Percentiles rank a stretch among this genome's conserved stretches.
Conservation (phyloP, 495 filamentous ascomycete genomes). For the Hypoxylon lienhwacheense region DNA sequence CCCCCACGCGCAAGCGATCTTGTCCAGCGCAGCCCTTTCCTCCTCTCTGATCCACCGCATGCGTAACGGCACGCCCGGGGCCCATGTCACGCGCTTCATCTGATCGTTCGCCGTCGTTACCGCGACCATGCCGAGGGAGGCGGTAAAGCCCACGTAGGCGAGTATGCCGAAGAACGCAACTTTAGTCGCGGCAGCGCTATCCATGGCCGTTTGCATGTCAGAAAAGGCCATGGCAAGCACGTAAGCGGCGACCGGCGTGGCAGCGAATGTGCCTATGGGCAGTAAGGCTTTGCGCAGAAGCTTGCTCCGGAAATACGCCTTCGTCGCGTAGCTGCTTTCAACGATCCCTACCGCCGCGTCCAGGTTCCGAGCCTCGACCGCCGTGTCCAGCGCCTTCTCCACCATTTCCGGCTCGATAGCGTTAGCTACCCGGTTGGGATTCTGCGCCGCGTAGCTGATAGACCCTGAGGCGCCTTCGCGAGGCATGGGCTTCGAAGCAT, state of each 20-base stretch:
- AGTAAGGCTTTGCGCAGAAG: slow-evolving; percentile 50
- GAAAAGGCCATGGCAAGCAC: slow-evolving; percentile 63
- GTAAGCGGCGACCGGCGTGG: slow-evolving; percentile 71
- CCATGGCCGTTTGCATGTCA: slow-evolving; percentile 67
- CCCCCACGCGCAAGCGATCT: slow-evolving; percentile 83
- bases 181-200: slow-evolving; percentile 67
- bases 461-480: slow-evolving; percentile 58
- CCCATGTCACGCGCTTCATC: slow-evolving; percentile 90
- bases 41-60: slow-evolving; percentile 92
- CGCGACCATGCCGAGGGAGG: slow-evolving; percentile 78
- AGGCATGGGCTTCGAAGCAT: slow-evolving; percentile 79
- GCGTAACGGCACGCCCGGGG: slow-evolving; percentile 72
- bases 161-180: slow-evolving; percentile 78
- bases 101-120: slow-evolving; percentile 87
- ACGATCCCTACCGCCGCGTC: slow-evolving; percentile 76
- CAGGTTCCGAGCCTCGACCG: slow-evolving; percentile 75
- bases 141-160: slow-evolving; percentile 77
- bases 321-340: slow-evolving; percentile 71
- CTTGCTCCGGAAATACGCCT: slow-evolving; percentile 72
- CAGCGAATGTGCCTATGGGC: slow-evolving; percentile 45
- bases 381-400: slow-evolving; percentile 69
- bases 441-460: slow-evolving; percentile 61
- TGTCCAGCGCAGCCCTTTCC: slow-evolving; percentile 86
- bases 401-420: slow-evolving; percentile 70
- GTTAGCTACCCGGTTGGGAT: slow-evolving; percentile 66